Conservation (phyloP, 306 rosid genomes). For the Glycine tomentella region DNA sequence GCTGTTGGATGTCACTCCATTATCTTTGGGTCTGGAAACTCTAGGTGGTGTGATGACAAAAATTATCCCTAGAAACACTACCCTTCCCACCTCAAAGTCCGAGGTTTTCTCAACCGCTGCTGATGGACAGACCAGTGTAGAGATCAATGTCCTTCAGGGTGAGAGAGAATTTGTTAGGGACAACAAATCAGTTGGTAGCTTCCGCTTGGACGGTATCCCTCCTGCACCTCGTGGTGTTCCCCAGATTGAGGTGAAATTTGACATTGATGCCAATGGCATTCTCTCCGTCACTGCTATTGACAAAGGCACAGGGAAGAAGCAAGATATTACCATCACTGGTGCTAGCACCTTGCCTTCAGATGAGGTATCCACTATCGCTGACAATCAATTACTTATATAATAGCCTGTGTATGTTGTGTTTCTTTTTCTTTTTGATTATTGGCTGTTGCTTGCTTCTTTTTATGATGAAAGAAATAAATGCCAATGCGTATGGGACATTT, state of each 20-base stretch:
- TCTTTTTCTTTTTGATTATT: not conserved
- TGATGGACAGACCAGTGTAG: conserved; percentile 96
- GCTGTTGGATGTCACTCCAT: conserved; percentile 82
- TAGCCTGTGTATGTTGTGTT: not conserved
- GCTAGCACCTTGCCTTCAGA: conserved; percentile 94
- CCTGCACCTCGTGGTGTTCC: conserved; percentile 99
- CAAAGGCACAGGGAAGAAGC: conserved; percentile 95
- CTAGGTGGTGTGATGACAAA: conserved; percentile 97
- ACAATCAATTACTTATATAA: not conserved
- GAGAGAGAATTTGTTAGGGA: conserved; percentile 96
- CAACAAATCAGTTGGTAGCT: conserved; percentile 95
- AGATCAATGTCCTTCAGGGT: conserved; percentile 93
- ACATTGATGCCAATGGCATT: conserved; percentile 93
- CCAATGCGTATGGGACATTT: no score
- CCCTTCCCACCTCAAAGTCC: conserved; percentile 94
- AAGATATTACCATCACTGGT: conserved; percentile 95
- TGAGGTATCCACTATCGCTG: conserved; percentile 62
- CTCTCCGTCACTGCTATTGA: conserved; percentile 90
- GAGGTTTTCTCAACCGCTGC: conserved; percentile 98
- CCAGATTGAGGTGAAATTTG: conserved; percentile 96
- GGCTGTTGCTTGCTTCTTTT: not conserved
- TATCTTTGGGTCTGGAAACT: conserved; percentile 89
- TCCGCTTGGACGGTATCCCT: conserved; percentile 94
- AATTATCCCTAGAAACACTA: conserved; percentile 94
- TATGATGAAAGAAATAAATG: no score